These are phyloP conservation scores for Candida easanensis DNA, from an alignment of 805 yeast genomes.

Conservation along the genomic window DNA sequence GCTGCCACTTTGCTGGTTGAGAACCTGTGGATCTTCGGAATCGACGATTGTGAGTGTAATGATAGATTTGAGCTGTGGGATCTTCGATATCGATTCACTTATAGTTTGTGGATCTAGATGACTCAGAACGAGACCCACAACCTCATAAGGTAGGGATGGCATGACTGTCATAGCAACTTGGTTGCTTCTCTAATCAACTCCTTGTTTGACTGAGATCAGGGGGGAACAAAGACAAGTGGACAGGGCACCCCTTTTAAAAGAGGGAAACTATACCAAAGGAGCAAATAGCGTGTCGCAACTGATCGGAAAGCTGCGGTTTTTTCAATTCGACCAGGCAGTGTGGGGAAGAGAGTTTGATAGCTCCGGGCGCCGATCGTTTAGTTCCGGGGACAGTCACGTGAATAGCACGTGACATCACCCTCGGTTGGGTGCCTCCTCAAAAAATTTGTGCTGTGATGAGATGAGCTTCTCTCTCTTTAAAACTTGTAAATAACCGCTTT, in stretches of 20 bases:
- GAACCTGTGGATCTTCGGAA: neutral
- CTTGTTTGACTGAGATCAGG: too few species aligned
- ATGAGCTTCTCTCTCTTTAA: neutral
- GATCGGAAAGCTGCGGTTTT: too few species aligned
- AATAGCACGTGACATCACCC: neutral
- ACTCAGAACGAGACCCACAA: constrained; percentile 6
- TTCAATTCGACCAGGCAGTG: too few species aligned
- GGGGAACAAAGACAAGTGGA: too few species aligned
- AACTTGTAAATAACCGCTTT: too few species aligned
- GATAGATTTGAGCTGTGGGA: constrained; percentile 16
- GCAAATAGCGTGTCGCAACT: too few species aligned
- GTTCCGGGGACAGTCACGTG: neutral
- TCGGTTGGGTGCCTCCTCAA: neutral
- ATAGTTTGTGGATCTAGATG: constrained; percentile 7
- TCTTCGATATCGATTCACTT: constrained; percentile 4
- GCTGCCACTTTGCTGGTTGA: constrained; percentile 1
- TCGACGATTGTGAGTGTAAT: constrained; percentile 13
- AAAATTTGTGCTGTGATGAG: neutral
- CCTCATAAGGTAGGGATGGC: constrained; percentile 11
- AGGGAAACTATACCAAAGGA: too few species aligned
- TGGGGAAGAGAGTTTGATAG: too few species aligned
- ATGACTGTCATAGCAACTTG: constrained; percentile 1
- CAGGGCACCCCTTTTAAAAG: too few species aligned
- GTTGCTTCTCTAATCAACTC: too few species aligned
- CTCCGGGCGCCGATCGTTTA: neutral